phyloP scores from a whole-genome alignment of 192 early-diverging fungal genomes.

The Anaeromyces robustus region DNA sequence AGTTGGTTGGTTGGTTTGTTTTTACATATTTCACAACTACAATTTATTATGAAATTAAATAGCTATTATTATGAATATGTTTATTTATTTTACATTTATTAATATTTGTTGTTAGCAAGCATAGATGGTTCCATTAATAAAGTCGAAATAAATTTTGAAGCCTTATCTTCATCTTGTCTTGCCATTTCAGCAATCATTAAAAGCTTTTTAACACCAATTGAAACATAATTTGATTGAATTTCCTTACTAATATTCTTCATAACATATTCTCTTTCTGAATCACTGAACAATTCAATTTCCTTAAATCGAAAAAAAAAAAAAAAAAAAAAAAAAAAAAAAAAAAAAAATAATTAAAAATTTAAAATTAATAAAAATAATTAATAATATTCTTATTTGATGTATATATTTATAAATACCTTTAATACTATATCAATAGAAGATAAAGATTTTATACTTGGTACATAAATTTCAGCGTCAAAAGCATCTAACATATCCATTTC shows the following conservation, averaged over 20 bases:
- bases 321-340: no score
- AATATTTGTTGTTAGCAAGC: neutral
- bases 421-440: slow-evolving; percentile 55
- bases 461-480: slow-evolving; percentile 73
- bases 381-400: neutral
- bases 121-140: neutral
- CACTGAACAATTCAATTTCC: slow-evolving; percentile 50
- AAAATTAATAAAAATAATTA: no score
- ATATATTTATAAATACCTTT: slow-evolving; percentile 15
- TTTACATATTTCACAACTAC: no score
- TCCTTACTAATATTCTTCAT: slow-evolving; percentile 30
- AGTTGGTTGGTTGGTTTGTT: no score
- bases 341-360: no score
- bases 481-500: slow-evolving; percentile 76
- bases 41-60: no score
- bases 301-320: no score
- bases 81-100: neutral
- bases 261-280: slow-evolving; percentile 39
- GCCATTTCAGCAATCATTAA: slow-evolving; percentile 85
- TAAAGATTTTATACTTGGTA: slow-evolving; percentile 60
- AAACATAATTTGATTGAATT: slow-evolving; percentile 37
- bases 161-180: slow-evolving; percentile 47
- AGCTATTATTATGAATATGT: no score
- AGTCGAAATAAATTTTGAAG: neutral
- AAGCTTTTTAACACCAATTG: slow-evolving; percentile 82